Evolutionary conservation across 805 yeast genomes (phyloP).

Genomic region (Yarrowia bubula): DNA sequence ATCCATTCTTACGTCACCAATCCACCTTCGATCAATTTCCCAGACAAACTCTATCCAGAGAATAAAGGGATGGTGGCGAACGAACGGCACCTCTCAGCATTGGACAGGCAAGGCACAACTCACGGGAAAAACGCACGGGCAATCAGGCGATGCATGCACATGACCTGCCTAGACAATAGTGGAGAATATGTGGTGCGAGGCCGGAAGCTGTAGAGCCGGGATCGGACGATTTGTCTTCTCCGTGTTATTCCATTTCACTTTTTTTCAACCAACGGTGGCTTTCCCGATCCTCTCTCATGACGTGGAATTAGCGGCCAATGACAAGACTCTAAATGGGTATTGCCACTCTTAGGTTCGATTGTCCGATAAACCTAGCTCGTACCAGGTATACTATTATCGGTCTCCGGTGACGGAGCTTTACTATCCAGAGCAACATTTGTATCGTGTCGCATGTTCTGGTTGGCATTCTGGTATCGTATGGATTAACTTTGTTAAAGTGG

Average conservation of each 20-base stretch:
- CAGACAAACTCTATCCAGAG: background rate
- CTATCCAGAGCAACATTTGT: no score
- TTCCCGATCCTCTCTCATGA: background rate
- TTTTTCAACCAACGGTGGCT: background rate
- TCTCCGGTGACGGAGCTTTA: slow-evolving; percentile 1
- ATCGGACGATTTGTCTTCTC: no score
- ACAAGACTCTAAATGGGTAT: background rate
- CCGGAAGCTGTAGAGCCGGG: background rate
- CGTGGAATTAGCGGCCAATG: background rate
- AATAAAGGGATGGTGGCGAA: slow-evolving; percentile 28
- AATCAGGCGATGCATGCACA: slow-evolving; percentile 18
- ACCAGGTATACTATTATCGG: slow-evolving; percentile 15
- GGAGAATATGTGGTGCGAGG: background rate
- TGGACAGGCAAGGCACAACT: slow-evolving; percentile 19
- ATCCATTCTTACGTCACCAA: background rate
- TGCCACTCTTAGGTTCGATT: slow-evolving; percentile 2
- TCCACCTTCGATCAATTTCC: background rate
- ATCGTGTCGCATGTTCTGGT: no score
- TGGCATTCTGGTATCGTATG: no score
- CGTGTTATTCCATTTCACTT: background rate
- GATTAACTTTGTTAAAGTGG: background rate
- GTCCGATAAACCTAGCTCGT: background rate
- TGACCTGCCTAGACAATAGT: background rate
- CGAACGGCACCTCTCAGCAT: slow-evolving; percentile 20
- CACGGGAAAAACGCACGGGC: slow-evolving; percentile 19